A percentile compares a stretch with the other conserved stretches of the same genome.
Conservation (phyloP, 768 basidiomycete species). For the Lactifluus rugatus region DNA sequence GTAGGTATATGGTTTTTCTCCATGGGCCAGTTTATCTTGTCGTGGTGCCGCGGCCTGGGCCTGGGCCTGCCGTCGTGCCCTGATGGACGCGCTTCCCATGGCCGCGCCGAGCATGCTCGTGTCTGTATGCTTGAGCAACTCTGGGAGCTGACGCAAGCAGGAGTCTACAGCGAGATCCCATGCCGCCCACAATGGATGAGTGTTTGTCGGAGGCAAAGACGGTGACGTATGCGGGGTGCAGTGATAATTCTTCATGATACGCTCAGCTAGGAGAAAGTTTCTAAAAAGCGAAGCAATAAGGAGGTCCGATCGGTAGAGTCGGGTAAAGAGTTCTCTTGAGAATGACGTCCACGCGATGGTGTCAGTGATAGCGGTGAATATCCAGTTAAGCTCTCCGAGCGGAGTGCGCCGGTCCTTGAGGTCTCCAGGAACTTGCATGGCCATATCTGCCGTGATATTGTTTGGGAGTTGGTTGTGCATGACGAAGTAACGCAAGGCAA, state of each 20-base stretch:
- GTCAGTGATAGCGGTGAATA: conserved; percentile 97
- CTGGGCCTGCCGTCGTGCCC: conserved; percentile 24
- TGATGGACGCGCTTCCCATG: conserved; percentile 19
- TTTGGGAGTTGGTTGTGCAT: conserved; percentile 82
- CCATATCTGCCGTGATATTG: conserved; percentile 78
- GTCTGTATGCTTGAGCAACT: conserved; percentile 42
- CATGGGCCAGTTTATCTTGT: conserved; percentile 13
- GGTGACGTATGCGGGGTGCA: conserved; percentile 95
- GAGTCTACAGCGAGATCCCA: conserved; percentile 98
- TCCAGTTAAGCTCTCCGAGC: conserved; percentile 98
- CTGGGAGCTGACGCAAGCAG: conserved; percentile 87
- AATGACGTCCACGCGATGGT: conserved; percentile 99
- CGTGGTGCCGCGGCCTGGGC: conserved; percentile 8
- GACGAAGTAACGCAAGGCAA: conserved; percentile 87
- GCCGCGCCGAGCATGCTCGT: conserved; percentile 19
- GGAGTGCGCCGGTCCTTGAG: conserved; percentile 95
- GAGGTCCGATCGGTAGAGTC: conserved; percentile 89
- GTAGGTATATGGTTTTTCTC: conserved; percentile 57
- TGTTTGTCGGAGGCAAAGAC: conserved; percentile 89
- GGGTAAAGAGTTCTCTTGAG: conserved; percentile 85
- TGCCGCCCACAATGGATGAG: conserved; percentile 90
- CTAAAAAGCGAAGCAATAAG: conserved; percentile 94
- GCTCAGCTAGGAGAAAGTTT: conserved; percentile 93
- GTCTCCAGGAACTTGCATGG: conserved; percentile 91
- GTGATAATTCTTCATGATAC: conserved; percentile 96